These are phyloP conservation scores for Jamesozyma piceae DNA, from an alignment of 805 yeast genomes.

Conservation along the genomic window DNA sequence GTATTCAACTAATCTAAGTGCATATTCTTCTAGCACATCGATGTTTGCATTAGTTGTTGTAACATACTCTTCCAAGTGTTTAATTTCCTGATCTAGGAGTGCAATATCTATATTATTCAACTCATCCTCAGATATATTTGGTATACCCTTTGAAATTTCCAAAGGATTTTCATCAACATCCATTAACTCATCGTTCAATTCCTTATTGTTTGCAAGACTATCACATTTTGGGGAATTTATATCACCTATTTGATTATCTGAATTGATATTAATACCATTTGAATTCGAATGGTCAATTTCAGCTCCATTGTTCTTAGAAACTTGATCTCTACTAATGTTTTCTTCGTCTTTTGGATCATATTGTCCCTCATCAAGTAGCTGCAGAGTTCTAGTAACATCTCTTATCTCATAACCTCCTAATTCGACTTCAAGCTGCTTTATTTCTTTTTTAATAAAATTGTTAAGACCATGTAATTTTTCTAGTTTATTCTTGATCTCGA, in stretches of 20 bases:
- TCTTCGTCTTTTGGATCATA: background rate
- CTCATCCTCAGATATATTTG: constrained; percentile 43
- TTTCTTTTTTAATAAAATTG: constrained; percentile 33
- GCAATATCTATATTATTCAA: constrained; percentile 40
- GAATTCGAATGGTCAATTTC: background rate
- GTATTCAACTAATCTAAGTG: constrained; percentile 54
- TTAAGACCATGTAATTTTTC: constrained; percentile 44
- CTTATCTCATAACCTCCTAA: constrained; percentile 40
- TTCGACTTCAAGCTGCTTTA: constrained; percentile 32
- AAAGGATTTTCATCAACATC: constrained; percentile 26
- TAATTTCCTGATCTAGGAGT: constrained; percentile 42
- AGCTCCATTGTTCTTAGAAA: no score
- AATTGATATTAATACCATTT: background rate
- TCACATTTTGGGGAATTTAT: background rate
- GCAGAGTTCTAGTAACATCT: constrained; percentile 37
- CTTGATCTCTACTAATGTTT: no score
- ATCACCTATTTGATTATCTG: background rate
- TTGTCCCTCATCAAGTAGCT: constrained; percentile 9
- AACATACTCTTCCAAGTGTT: constrained; percentile 45
- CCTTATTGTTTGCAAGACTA: constrained; percentile 1
- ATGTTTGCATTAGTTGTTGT: constrained; percentile 55
- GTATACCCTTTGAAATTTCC: constrained; percentile 26
- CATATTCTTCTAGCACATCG: constrained; percentile 70
- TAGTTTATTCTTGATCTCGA: constrained; percentile 54
- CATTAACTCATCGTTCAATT: constrained; percentile 13